Base-by-base conservation (phyloP, 306 rosid genomes). In the Aeschynomene evenia region DNA sequence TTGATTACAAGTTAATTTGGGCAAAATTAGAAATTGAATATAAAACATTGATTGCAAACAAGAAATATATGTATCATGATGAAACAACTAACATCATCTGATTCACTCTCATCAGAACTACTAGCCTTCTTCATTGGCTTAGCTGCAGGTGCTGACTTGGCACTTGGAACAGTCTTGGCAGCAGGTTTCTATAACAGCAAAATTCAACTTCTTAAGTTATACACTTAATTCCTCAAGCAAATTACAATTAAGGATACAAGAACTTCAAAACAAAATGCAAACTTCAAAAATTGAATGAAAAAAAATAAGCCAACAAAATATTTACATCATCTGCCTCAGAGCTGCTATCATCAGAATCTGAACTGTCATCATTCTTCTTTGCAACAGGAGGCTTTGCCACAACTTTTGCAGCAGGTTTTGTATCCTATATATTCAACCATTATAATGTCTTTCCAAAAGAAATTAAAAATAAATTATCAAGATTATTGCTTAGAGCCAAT, bases 291-390 rank as follows among this genome's bases (percentile, higher is more conserved):
- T n/a, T n/a, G n/a, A n/a, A n/a, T n/a, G 1, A 7, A 8, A 24
- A 12, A 49, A 33, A 29, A 23, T 0, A 1, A 37, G 53, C 6
- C 9, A 49, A 9, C 13, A 5, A 24, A 42, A 46, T 2, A 2
- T 5, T 59, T 77, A 77, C 87, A 11, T 28, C 4, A 4, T 82
- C 84, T 23, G 74, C 89, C 0, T 84, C 86, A 20, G 91, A 81
- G 70, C 81, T 82, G 40, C 83, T 78, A 20, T 80, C 86, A 57
- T 85, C 90, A 24, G 87, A 81, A 57, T 80, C 91, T 52, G 81
- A 78, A 62, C 74, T 75, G 14, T 78, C 82, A 40, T 69, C 82
- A 2, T 19, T 45, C 76, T 78, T 87, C 20, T 80, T 82, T 0
- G 50, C 20, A 21, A 56, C 37, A 59, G 79, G 14, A 37, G 84